These are phyloP conservation scores for Solanum chacoense DNA, from an alignment of 305 asterid genomes.

Conservation along the genomic window DNA sequence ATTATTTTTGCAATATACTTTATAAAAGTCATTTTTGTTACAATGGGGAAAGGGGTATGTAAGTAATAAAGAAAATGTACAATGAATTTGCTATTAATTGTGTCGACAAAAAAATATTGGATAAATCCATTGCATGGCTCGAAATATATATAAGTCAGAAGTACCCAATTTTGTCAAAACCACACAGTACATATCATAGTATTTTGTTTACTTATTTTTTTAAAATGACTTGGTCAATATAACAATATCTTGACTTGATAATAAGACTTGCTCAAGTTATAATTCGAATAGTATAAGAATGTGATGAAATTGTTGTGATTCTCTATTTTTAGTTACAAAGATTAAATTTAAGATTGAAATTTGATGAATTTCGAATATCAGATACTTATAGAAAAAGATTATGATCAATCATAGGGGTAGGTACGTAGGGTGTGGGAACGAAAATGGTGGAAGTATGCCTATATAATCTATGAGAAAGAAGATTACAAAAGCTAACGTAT, in stretches of 20 bases:
- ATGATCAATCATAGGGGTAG: not conserved
- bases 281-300: not conserved
- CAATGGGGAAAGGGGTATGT: not conserved
- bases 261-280: not conserved
- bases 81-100: not conserved
- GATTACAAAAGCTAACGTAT: not conserved
- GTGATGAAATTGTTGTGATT: not conserved
- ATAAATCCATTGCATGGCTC: not conserved
- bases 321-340: not conserved
- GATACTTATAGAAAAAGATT: not conserved
- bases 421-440: not conserved
- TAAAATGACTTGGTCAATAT: not conserved
- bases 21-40: not conserved
- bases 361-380: not conserved
- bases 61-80: not conserved
- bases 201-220: not conserved
- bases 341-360: not conserved
- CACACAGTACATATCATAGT: not conserved
- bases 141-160: not conserved
- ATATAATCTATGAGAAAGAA: not conserved
- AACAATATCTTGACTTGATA: not conserved
- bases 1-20: not conserved
- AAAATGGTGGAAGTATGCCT: not conserved
- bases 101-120: not conserved
- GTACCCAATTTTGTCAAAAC: not conserved